phyloP scores from a whole-genome alignment of 2,329 filamentous ascomycete species.

The Bretziella fagacearum region DNA sequence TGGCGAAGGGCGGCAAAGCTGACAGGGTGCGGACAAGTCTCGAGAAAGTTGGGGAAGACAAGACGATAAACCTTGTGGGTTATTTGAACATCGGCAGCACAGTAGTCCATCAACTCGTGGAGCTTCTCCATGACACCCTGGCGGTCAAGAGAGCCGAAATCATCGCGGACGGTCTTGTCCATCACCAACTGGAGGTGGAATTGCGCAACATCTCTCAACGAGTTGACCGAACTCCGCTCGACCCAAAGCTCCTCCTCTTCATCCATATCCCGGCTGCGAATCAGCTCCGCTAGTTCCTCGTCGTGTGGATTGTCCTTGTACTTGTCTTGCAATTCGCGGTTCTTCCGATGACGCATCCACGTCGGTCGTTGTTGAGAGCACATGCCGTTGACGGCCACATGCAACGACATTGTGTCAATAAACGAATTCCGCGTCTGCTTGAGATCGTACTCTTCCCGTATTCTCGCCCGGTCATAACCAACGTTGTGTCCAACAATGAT shows the following conservation, averaged over 20 bases:
- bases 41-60: conserved; percentile 76
- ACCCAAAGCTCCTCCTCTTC: conserved; percentile 96
- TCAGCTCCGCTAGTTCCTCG: conserved; percentile 50
- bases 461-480: conserved; percentile 78
- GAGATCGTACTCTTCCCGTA: conserved; percentile 77
- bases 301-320: conserved; percentile 55
- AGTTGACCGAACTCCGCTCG: conserved; percentile 86
- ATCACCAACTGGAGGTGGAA: conserved; percentile 87
- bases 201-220: conserved; percentile 82
- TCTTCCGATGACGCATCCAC: conserved; percentile 95
- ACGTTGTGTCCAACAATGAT: conserved; percentile 90
- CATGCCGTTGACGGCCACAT: conserved; percentile 97
- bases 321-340: conserved; percentile 64
- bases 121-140: conserved; percentile 52
- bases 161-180: conserved; percentile 73
- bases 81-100: conserved; percentile 80
- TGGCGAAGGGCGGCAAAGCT: conserved; percentile 90
- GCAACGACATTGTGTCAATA: conserved; percentile 93
- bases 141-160: conserved; percentile 69
- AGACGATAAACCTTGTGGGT: conserved; percentile 90
- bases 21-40: conserved; percentile 87
- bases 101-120: conserved; percentile 79
- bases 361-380: conserved; percentile 90
- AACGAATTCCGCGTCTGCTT: conserved; percentile 72
- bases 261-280: conserved; percentile 53